phyloP scores from a whole-genome alignment of 495 filamentous ascomycete species.

The Chaetomidium leptoderma region DNA sequence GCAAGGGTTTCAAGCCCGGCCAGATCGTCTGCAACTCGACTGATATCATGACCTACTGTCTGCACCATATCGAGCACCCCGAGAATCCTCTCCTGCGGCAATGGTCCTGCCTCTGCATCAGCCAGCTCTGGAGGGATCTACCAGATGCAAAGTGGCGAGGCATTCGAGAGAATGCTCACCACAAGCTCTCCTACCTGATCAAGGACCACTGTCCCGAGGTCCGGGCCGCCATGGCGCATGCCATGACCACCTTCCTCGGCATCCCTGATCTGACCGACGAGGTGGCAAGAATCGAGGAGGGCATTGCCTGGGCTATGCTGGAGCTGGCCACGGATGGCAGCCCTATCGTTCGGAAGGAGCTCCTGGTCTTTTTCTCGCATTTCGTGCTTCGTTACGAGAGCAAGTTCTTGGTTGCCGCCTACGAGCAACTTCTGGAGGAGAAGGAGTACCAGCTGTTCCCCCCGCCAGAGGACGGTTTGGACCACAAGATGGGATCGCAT shows the following conservation, averaged over 20 bases:
- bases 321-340: conserved; percentile 88
- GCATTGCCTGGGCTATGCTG: conserved; percentile 75
- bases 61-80: conserved; percentile 73
- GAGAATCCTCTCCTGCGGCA: conserved; percentile 87
- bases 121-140: conserved; percentile 88
- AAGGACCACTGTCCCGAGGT: conserved; percentile 95
- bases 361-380: conserved; percentile 87
- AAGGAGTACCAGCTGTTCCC: conserved; percentile 57
- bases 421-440: conserved; percentile 85
- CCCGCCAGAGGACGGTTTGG: conserved; percentile 48
- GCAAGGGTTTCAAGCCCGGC: conserved; percentile 84
- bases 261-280: conserved; percentile 91
- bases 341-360: conserved; percentile 85
- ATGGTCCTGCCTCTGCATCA: conserved; percentile 95
- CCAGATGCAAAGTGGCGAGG: conserved; percentile 92
- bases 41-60: conserved; percentile 78
- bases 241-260: conserved; percentile 87
- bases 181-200: conserved; percentile 71
- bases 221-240: conserved; percentile 85
- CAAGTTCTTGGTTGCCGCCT: conserved; percentile 87
- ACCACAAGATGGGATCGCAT: conserved; percentile 54
- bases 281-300: conserved; percentile 84
- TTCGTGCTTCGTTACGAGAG: conserved; percentile 88
- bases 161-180: conserved; percentile 73
- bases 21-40: conserved; percentile 82